Evolutionary conservation across 768 basidiomycete genomes (phyloP), one percentile per base, ranked within the genome.

Genomic region (Chiua virens): DNA sequence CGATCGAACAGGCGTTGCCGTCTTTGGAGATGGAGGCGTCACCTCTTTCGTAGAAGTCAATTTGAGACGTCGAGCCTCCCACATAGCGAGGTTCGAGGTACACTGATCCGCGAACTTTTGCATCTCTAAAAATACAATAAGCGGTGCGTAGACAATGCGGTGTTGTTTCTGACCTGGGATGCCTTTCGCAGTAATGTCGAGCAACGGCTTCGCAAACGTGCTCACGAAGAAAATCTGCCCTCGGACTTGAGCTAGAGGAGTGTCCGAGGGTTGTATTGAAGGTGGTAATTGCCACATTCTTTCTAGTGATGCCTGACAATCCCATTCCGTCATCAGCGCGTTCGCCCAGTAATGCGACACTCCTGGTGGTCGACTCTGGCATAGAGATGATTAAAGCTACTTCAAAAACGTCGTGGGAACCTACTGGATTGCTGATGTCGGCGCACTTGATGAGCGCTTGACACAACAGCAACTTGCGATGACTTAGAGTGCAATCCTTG

Each of bases 371-470:
- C 96, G 93, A 56, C 87, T 87, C 95, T 98, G 61, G 30, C 39
- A 47, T 38, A 38, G 5, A 5, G 27, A 41, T 58, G 40, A 59
- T 45, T 52, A 25, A 49, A 47, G 43, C 32, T 7, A 5, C 56
- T 51, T 21, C 23, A 11, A 50, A 25, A 35, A 36, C 11, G 7
- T 42, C 20, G 10, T 30, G 14, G 42, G 27, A 17, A 81, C 94
- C 57, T 66, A 97, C 94, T 15, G 97, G 96, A 68, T 99, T 99
- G 66, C 92, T 94, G 63, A 99, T 98, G 72, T 99, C 97, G 17
- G 96, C 94, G 63, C 95, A 97, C 71, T 99, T 98, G 67, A 99
- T 85, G 45, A 99, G 73, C 4, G 89, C 89, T 62, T 98, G 93
- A 65, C 92, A 96, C 21, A 93, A 69, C 47, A 96, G 70, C 22